Conservation (phyloP, 352 stramenopile species). For the Thalassiosira exigua region DNA sequence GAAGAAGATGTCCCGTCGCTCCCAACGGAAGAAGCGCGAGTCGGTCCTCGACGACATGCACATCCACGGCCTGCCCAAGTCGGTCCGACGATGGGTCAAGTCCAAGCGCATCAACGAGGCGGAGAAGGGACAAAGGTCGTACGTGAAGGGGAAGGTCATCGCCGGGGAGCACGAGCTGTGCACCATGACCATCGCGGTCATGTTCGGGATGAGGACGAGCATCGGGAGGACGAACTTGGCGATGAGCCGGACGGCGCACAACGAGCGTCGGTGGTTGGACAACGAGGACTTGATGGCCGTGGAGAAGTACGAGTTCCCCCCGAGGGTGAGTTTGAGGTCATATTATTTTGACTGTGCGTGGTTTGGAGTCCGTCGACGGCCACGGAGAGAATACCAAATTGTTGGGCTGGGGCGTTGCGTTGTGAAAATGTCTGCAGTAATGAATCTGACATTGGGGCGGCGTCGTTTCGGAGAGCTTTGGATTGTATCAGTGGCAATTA, state of each 20-base stretch:
- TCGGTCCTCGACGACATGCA: slow-evolving; percentile 29
- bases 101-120: slow-evolving; percentile 6
- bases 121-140: slow-evolving; percentile 53
- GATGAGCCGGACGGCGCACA: slow-evolving; percentile 60
- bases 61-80: slow-evolving; percentile 37
- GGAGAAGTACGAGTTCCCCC: slow-evolving; percentile 88
- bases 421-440: no score
- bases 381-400: no score
- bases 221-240: slow-evolving; percentile 86
- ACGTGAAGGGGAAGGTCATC: slow-evolving; percentile 87
- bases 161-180: slow-evolving; percentile 93
- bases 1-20: slow-evolving; percentile 7
- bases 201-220: slow-evolving; percentile 96
- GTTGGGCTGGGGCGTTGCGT: no score
- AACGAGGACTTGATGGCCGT: slow-evolving; percentile 78
- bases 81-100: slow-evolving; percentile 42
- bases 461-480: no score
- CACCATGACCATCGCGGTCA: slow-evolving; percentile 97
- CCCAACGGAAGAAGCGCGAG: slow-evolving; percentile 13
- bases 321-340: slow-evolving; percentile 74
- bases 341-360: no score
- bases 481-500: no score
- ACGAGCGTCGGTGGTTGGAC: slow-evolving; percentile 69
- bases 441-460: no score
- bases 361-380: no score